Evolutionary conservation across 139 green algal species (phyloP), one percentile per base, ranked within the genome.

Genomic region (Chlamydomonas applanata): DNA sequence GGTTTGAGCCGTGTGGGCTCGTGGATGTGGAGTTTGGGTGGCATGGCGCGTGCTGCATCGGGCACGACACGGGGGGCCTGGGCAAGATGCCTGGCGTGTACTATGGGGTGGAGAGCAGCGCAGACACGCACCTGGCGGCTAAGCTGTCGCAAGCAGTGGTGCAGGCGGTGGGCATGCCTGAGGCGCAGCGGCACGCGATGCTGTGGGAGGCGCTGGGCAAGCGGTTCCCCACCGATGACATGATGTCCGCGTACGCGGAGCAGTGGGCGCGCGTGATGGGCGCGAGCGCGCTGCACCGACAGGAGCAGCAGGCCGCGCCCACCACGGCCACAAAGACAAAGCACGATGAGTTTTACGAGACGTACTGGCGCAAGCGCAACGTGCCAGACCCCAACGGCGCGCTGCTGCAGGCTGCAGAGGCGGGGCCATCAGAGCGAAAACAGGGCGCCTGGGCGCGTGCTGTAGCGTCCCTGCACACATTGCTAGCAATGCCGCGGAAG

Each of bases 51-150:
- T 57, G 85, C 16, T 71, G 73, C 44, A 73, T 86, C 30, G 78
- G 81, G 4, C 65, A 85, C 57, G 36, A 77, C 45, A 86, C 72
- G 22, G 78, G 80, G 32, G 69, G 66, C 3, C 74, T 84, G 20
- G 71, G 78, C 72, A 84, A 84, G 76, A 84, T 85, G 79, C 79
- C 79, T 16, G 80, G 80, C 49, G 78, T 79, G 49, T 85, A 85
- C 63, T 85, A 80, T 69, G 27, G 36, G 33, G 70, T 61, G 30
- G 63, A 70, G 63, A 7, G 34, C 5, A 76, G 75, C 73, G 57
- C 63, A 63, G 24, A 54, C 1, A 29, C 71, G 7, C 69, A 78
- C 67, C 63, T 84, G 45, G 80, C 63, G 4, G 52, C 66, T 20
- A 79, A 76, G 73, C 46, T 79, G 27, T 45, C 33, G 4, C 53